phyloP scores from a whole-genome alignment of 2,329 filamentous ascomycete species.

The Aspergillus sp. region DNA sequence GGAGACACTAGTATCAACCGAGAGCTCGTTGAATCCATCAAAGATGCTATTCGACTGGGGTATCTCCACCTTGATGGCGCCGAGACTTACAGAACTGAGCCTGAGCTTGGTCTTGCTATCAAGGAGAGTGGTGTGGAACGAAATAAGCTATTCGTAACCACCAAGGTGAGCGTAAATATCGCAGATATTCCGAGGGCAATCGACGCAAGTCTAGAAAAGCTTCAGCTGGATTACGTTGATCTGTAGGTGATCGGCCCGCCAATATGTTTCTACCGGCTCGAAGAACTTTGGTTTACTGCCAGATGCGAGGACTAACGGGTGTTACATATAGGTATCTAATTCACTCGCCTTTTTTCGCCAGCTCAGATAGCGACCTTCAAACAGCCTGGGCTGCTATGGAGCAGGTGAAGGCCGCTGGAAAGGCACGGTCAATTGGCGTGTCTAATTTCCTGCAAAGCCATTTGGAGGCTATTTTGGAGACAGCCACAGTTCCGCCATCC shows the following conservation, averaged over 20 bases:
- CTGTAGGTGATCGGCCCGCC: constrained; percentile 47
- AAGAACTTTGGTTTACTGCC: neutral
- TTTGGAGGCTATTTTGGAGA: constrained; percentile 54
- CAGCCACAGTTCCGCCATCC: constrained; percentile 44
- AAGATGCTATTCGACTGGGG: constrained; percentile 59
- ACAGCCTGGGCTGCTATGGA: constrained; percentile 63
- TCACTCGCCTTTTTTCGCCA: constrained; percentile 61
- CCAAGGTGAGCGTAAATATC: constrained; percentile 58
- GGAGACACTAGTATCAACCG: constrained; percentile 54
- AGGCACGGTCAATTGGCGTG: constrained; percentile 63
- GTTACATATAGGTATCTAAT: constrained; percentile 56
- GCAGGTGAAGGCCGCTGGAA: constrained; percentile 56
- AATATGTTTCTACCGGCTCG: neutral
- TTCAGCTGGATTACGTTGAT: constrained; percentile 64
- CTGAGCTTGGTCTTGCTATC: constrained; percentile 52
- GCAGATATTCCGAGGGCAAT: constrained; percentile 59
- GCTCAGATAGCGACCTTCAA: constrained; percentile 57
- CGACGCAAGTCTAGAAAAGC: constrained; percentile 58
- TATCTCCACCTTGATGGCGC: constrained; percentile 66
- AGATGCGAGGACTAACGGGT: neutral
- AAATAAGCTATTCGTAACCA: constrained; percentile 55
- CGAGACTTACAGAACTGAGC: constrained; percentile 56
- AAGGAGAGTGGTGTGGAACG: constrained; percentile 49
- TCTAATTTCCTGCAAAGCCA: constrained; percentile 61
- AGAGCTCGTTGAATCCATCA: constrained; percentile 56